A percentile compares a stretch with the other conserved stretches of the same genome.
Conservation (phyloP, 805 yeast species). For the Candida loeiensis region DNA sequence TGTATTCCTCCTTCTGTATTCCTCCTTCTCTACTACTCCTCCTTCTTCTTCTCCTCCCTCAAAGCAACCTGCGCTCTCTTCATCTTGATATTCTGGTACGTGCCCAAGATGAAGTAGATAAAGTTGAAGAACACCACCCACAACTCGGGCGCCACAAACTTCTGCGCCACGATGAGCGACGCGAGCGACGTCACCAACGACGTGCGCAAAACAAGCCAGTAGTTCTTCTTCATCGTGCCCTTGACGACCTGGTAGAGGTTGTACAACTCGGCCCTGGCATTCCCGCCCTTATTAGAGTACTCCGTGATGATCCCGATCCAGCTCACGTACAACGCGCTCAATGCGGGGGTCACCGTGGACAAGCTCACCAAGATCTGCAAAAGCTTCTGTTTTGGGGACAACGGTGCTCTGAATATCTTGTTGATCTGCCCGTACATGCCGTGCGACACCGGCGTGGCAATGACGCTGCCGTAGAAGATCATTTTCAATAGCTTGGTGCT, state of each 20-base stretch:
- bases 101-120: slow-evolving; percentile 58
- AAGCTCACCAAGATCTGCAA: slow-evolving; percentile 51
- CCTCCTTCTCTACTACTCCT: no score
- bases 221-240: slow-evolving; percentile 39
- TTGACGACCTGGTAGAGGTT: slow-evolving; percentile 20
- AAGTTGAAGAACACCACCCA: slow-evolving; percentile 65
- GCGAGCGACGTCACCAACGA: slow-evolving; percentile 54
- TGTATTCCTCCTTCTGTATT: background rate
- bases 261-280: slow-evolving; percentile 6
- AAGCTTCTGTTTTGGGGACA: slow-evolving; percentile 37
- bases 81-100: slow-evolving; percentile 56
- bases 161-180: slow-evolving; percentile 54
- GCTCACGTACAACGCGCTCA: slow-evolving; percentile 46
- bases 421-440: slow-evolving; percentile 44
- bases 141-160: slow-evolving; percentile 50
- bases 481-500: slow-evolving; percentile 48
- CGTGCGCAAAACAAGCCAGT: slow-evolving; percentile 44
- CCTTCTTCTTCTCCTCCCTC: slow-evolving; percentile 5
- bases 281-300: slow-evolving; percentile 15
- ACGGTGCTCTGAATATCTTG: slow-evolving; percentile 38
- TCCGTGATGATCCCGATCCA: slow-evolving; percentile 53
- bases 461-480: slow-evolving; percentile 51
- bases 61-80: slow-evolving; percentile 29
- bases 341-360: slow-evolving; percentile 52
- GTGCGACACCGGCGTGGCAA: slow-evolving; percentile 60